Evolutionary conservation across 1,139 yeast species (phyloP).

Genomic region (Saccharomyces hybrid): DNA sequence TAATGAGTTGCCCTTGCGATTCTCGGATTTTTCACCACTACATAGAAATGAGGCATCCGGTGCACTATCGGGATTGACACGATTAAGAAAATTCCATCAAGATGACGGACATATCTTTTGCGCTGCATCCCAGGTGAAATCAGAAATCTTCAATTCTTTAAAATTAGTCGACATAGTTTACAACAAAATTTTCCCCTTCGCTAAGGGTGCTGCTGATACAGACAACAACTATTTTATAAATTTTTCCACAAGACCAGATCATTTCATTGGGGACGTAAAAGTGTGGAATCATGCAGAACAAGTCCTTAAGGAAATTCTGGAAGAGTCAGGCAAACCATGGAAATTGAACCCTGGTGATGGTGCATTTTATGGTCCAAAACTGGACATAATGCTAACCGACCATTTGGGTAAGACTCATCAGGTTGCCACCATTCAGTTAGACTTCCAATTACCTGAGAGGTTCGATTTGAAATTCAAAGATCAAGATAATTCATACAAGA

Average conservation of each 20-base stretch:
- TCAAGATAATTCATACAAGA: slow-evolving; percentile 41
- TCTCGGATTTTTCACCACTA: slow-evolving; percentile 85
- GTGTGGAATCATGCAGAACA: slow-evolving; percentile 85
- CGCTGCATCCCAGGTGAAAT: slow-evolving; percentile 67
- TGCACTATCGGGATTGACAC: slow-evolving; percentile 84
- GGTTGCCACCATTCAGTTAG: slow-evolving; percentile 92
- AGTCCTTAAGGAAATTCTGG: slow-evolving; percentile 58
- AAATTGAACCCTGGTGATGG: slow-evolving; percentile 84
- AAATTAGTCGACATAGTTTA: slow-evolving; percentile 72
- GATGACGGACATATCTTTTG: slow-evolving; percentile 98
- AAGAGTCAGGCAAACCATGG: slow-evolving; percentile 59
- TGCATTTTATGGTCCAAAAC: slow-evolving; percentile 95
- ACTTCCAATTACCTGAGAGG: slow-evolving; percentile 85
- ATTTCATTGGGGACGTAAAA: slow-evolving; percentile 69
- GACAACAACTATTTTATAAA: slow-evolving; percentile 52
- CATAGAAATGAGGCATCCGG: slow-evolving; percentile 96
- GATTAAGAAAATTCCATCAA: slow-evolving; percentile 95
- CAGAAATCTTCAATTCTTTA: slow-evolving; percentile 69
- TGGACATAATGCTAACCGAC: slow-evolving; percentile 80
- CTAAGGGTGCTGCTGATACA: slow-evolving; percentile 10
- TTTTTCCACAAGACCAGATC: slow-evolving; percentile 84
- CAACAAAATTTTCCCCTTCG: slow-evolving; percentile 61
- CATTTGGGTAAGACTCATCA: slow-evolving; percentile 81
- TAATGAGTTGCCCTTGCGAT: slow-evolving; percentile 81
- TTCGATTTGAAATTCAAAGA: slow-evolving; percentile 66